A percentile compares a stretch with the other conserved stretches of the same genome.
Conservation (phyloP, 805 yeast species). For the Candida methanosorbosa region DNA sequence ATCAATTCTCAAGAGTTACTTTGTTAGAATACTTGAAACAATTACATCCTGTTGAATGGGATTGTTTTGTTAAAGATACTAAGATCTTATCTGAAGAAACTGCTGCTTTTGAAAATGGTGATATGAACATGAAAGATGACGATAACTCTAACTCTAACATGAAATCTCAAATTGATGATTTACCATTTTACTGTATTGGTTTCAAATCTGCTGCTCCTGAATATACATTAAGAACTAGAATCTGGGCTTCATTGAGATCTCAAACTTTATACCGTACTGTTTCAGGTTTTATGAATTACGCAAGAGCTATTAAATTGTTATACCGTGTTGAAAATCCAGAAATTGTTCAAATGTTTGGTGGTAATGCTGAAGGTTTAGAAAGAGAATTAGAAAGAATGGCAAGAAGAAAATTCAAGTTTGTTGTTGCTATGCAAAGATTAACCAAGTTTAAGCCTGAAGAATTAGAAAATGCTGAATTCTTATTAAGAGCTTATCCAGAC, state of each 20-base stretch:
- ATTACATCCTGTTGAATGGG: conserved; percentile 96
- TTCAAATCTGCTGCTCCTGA: conserved; percentile 97
- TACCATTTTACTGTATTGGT: conserved; percentile 94
- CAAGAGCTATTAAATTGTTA: conserved; percentile 88
- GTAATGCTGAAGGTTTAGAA: conserved; percentile 94
- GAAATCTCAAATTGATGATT: conserved; percentile 80
- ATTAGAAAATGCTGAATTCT: conserved; percentile 70
- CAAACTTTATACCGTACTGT: conserved; percentile 96
- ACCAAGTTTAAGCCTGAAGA: conserved; percentile 66
- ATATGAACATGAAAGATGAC: conserved; percentile 57
- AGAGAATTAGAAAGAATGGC: conserved; percentile 91
- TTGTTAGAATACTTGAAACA: conserved; percentile 90
- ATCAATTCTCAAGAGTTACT: conserved; percentile 91
- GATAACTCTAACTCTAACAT: too few relatives aligned
- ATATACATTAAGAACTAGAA: conserved; percentile 90
- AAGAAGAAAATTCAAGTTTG: conserved; percentile 69
- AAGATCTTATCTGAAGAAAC: conserved; percentile 92
- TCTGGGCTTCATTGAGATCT: conserved; percentile 97
- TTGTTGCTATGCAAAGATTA: conserved; percentile 83
- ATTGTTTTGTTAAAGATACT: conserved; percentile 92
- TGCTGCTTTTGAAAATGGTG: conserved; percentile 64
- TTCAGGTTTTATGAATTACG: conserved; percentile 97
- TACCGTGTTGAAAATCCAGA: conserved; percentile 95
- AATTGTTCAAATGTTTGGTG: conserved; percentile 96
- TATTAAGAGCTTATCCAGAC: conserved; percentile 78